Base-by-base conservation (phyloP, 495 filamentous ascomycete genomes). In the Penicillium verhagenii region DNA sequence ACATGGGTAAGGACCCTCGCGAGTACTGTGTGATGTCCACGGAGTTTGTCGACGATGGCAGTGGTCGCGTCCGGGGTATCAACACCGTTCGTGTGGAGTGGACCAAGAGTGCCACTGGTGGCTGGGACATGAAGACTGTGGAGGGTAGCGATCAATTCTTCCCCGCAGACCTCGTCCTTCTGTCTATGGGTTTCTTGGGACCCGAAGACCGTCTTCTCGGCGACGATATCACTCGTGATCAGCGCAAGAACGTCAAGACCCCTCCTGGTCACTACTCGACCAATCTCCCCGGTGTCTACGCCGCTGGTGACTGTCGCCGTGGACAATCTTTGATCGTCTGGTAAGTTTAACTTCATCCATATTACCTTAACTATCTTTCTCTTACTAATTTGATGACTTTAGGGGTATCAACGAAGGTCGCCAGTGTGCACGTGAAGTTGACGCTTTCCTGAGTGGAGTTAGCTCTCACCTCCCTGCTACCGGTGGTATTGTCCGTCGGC, bases 21-120 rank as follows among this genome's bases (percentile, higher is more conserved):
- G 94, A 99, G 77, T 99, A 87, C 80, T 97, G 94, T 78, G 90
- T 99, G 72, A 96, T 97, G 92, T 95, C 90, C 18, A 92, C 94
- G 75, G 93, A 97, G 60, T 99, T 99, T 60, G 91, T 97, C 21
- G 90, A 92, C 53, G 94, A 97, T 60, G 95, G 91, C 39, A 82
- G 72, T 37, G 93, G 92, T 57, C 85, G 86, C 53, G 92, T 99
- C 60, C 92, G 89, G 78, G 94, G 94, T 59, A 97, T 98, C 82
- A 97, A 97, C 75, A 97, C 92, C 23, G 82, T 96, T 46, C 90
- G 93, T 31, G 95, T 98, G 28, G 94, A 97, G 72, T 98, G 94
- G 94, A 92, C 92, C 52, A 92, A 92, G 81, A 87, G 82, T 44
- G 81, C 88, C 25, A 85, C 83, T 49, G 95, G 95, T 50, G 94